A percentile compares a stretch with the other conserved stretches of the same genome.
Evolutionary conservation across 805 yeast genomes (phyloP).

Genomic region (Jamesozyma rosinii): DNA sequence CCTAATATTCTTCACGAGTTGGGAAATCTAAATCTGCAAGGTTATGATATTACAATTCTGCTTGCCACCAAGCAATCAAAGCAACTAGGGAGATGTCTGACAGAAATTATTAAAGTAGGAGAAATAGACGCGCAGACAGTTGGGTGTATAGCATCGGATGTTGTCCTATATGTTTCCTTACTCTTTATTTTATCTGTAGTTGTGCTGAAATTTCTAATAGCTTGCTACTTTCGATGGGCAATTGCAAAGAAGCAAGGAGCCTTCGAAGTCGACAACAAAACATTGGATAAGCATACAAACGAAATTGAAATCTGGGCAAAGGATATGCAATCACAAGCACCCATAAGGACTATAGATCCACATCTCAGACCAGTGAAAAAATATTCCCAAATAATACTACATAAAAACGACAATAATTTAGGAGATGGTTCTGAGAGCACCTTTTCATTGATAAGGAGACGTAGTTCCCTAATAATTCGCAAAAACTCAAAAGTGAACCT

Average conservation of each 20-base stretch:
- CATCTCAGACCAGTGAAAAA: conserved; percentile 41
- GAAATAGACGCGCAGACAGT: conserved; percentile 78
- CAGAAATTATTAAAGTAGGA: conserved; percentile 84
- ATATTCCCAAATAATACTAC: conserved; percentile 7
- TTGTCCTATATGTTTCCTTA: conserved; percentile 72
- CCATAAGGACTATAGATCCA: conserved; percentile 44
- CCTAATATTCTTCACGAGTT: conserved; percentile 65
- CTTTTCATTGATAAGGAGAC: conserved; percentile 32
- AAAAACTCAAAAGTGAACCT: background rate
- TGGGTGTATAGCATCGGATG: conserved; percentile 87
- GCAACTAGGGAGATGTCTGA: conserved; percentile 68
- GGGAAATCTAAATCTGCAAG: conserved; percentile 45
- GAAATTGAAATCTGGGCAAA: conserved; percentile 83
- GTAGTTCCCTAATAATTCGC: conserved; percentile 27
- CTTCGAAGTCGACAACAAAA: conserved; percentile 45
- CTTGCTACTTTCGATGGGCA: conserved; percentile 84
- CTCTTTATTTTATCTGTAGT: conserved; percentile 80
- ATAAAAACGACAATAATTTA: background rate
- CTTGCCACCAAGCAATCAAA: conserved; percentile 56
- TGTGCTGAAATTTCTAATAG: conserved; percentile 65
- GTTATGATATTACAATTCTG: conserved; percentile 74
- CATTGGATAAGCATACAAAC: conserved; percentile 53
- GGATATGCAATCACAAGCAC: conserved; percentile 43
- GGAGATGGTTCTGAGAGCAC: conserved; percentile 1
- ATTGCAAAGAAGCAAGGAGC: conserved; percentile 79